These are phyloP conservation scores for Boletus rubescentipes DNA, from an alignment of 768 basidiomycete genomes.

Conservation along the genomic window DNA sequence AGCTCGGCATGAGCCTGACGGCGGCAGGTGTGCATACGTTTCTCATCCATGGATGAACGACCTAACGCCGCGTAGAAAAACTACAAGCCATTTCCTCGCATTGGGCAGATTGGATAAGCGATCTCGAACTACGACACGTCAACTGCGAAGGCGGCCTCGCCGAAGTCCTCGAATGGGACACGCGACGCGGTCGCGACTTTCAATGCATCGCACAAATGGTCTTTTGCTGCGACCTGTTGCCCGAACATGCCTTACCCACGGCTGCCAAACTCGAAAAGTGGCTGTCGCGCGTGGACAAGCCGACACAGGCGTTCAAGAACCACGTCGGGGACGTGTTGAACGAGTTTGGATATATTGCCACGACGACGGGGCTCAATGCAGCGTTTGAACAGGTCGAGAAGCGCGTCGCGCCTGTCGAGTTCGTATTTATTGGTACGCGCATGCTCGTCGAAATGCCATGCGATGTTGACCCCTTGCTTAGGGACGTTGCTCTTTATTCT, in stretches of 20 bases:
- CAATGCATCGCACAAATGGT: conserved; percentile 70
- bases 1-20: conserved; percentile 73
- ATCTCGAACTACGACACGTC: conserved; percentile 58
- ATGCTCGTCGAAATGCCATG: not conserved
- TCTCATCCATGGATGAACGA: not conserved
- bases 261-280: conserved; percentile 55
- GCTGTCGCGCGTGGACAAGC: conserved; percentile 36
- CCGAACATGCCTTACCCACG: conserved; percentile 49
- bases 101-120: conserved; percentile 64
- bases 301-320: conserved; percentile 48
- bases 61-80: conserved; percentile 52
- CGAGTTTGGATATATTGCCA: conserved; percentile 55
- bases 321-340: conserved; percentile 54
- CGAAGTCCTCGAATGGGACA: conserved; percentile 58
- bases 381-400: conserved; percentile 56
- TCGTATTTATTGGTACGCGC: conserved; percentile 72
- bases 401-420: conserved; percentile 71
- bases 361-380: conserved; percentile 35
- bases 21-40: conserved; percentile 54
- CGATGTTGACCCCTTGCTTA: conserved; percentile 26
- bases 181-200: conserved; percentile 71
- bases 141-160: conserved; percentile 58
- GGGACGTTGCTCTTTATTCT: conserved; percentile 67
- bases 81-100: conserved; percentile 75
- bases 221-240: conserved; percentile 59